Percentiles rank a stretch among this genome's conserved stretches.
These are phyloP conservation scores for Lachancea mirantina DNA, from an alignment of 805 yeast genomes.

Conservation along the genomic window DNA sequence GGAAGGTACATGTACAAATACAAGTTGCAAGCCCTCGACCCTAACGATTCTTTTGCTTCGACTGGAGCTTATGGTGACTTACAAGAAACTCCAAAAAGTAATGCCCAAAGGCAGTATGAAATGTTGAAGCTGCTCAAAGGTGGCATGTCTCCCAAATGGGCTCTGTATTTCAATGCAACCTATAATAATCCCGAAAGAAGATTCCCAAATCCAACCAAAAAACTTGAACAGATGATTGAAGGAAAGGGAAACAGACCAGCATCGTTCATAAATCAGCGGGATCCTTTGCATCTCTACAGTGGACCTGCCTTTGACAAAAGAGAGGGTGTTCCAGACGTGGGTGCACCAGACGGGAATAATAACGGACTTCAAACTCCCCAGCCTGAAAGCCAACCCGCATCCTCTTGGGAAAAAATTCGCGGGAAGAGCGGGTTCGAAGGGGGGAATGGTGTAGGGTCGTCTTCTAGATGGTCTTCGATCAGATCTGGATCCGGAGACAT, in stretches of 20 bases:
- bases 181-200: slow-evolving; percentile 44
- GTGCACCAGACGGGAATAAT: neutral
- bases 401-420: slow-evolving; percentile 36
- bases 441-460: neutral
- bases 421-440: slow-evolving; percentile 22
- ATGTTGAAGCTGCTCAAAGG: slow-evolving; percentile 30
- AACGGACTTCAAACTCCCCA: slow-evolving; percentile 3
- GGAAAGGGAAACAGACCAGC: slow-evolving; percentile 10
- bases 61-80: slow-evolving; percentile 5
- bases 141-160: slow-evolving; percentile 37
- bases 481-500: slow-evolving; percentile 1
- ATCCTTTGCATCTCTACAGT: slow-evolving; percentile 34
- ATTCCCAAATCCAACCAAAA: slow-evolving; percentile 48
- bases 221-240: slow-evolving; percentile 27
- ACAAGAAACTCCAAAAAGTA: slow-evolving; percentile 7
- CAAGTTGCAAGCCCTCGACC: slow-evolving; percentile 24
- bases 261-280: slow-evolving; percentile 31
- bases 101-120: slow-evolving; percentile 25
- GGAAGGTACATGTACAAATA: slow-evolving; percentile 28
- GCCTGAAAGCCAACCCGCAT: slow-evolving; percentile 5
- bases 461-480: slow-evolving; percentile 4
- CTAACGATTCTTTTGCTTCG: slow-evolving; percentile 22
- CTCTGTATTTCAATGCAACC: slow-evolving; percentile 46
- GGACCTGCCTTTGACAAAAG: slow-evolving; percentile 22
- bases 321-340: slow-evolving; percentile 13